Evolutionary conservation across 495 filamentous ascomycete genomes (phyloP), one percentile per base, ranked within the genome.

Genomic region (Neurospora cerealis): DNA sequence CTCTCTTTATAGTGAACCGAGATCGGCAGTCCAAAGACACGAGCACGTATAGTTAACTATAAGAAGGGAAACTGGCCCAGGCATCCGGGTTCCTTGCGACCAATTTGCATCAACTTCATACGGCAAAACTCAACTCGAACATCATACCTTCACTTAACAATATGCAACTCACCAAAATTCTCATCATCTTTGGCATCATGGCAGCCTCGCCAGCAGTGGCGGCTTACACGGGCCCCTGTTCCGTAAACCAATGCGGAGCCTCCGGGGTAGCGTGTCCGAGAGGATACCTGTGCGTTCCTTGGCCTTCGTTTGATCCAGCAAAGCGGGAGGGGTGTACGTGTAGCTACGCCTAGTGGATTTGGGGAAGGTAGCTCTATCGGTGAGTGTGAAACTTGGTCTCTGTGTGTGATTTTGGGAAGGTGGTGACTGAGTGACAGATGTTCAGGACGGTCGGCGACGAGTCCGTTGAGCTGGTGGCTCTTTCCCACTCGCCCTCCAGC

Each of bases 201-300:
- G 46, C 74, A 7, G 4, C 48, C 41, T 71, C 71, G 1, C 54
- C 54, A 66, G 54, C 54, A 19, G 34, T 34, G 17, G 72, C 76
- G 3, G 76, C 76, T 34, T 79, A 79, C 77, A 79, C 77, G 2
- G 78, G 78, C 4, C 77, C 78, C 4, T 79, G 78, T 69, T 72
- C 77, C 0, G 66, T 42, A 0, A 69, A 62, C 0, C 70, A 72
- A 36, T 79, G 77, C 73, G 78, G 78, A n/a, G 75, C 75, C 0
- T 37, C 62, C 36, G 73, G 75, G 15, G 72, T 70, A 41, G 70
- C 74, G 15, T 79, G 78, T 32, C 72, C 72, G 10, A 62, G 75
- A 24, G 78, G 77, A 10, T 79, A 74, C 34, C 75, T 78, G 19
- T 79, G 78, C 69, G 78, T 79, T 5, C 75, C 78, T 3, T 79